Conservation (phyloP, 2,329 filamentous ascomycete species). For the Colletotrichum spinosum region DNA sequence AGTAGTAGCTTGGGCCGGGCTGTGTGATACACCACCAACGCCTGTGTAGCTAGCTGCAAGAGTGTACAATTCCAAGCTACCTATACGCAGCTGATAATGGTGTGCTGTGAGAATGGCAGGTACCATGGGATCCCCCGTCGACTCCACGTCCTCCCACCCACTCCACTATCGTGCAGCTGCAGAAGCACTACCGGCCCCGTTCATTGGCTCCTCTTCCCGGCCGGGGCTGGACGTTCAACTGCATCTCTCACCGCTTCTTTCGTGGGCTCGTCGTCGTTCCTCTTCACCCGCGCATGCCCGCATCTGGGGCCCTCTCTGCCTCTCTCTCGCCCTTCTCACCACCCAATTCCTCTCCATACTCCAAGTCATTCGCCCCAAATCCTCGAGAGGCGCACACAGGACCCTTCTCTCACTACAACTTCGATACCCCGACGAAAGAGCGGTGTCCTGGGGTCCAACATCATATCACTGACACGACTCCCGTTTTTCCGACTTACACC, state of each 20-base stretch:
- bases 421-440: conserved; percentile 49
- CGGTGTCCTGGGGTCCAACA: conserved; percentile 54
- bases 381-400: conserved; percentile 19
- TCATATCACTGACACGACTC: conserved; percentile 38
- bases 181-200: conserved; percentile 32
- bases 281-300: conserved; percentile 39
- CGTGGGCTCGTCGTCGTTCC: conserved; percentile 38
- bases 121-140: no score
- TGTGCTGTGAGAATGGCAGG: no score
- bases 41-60: no score
- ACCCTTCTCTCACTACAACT: conserved; percentile 25
- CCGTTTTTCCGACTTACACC: conserved; percentile 41
- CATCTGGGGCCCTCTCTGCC: conserved; percentile 32
- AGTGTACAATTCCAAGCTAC: no score
- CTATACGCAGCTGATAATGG: no score
- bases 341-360: conserved; percentile 32
- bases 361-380: conserved; percentile 28
- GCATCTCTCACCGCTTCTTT: conserved; percentile 47
- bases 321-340: conserved; percentile 35
- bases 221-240: conserved; percentile 44
- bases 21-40: no score
- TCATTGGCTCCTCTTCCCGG: conserved; percentile 43
- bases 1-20: no score
- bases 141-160: conserved; percentile 29
- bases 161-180: conserved; percentile 41